These are phyloP conservation scores for Hyaloscypha bicolor DNA, from an alignment of 495 filamentous ascomycete species.

Conservation along the genomic window DNA sequence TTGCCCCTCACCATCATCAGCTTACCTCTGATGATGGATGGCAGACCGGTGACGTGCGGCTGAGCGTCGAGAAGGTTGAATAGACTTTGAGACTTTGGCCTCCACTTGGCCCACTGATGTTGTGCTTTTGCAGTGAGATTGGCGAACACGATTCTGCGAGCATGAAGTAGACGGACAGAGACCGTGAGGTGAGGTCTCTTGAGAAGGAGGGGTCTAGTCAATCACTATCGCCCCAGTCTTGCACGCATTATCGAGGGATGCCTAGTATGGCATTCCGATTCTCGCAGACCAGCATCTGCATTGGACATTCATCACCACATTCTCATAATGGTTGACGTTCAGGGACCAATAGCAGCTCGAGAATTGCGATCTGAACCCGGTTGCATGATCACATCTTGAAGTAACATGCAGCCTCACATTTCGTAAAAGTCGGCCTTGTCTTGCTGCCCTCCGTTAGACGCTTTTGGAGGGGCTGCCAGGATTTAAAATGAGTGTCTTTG, in stretches of 20 bases:
- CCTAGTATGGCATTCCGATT: neutral
- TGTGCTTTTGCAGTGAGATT: neutral
- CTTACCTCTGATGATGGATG: neutral
- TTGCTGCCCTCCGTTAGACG: neutral
- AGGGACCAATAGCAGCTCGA: neutral
- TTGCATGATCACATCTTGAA: constrained; percentile 16
- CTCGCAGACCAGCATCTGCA: constrained; percentile 15
- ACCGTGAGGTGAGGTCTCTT: neutral
- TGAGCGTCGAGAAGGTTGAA: neutral
- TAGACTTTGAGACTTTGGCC: neutral
- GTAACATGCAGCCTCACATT: neutral
- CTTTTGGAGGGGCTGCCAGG: neutral
- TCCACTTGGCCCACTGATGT: neutral
- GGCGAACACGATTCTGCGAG: neutral
- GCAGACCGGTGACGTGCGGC: neutral
- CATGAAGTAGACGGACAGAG: neutral
- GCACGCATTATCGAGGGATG: neutral
- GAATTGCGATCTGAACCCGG: neutral
- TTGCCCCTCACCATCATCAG: neutral
- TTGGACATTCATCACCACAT: constrained; percentile 20
- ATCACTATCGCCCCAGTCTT: neutral
- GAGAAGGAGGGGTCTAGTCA: neutral
- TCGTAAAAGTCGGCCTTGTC: neutral
- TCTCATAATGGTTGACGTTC: neutral
- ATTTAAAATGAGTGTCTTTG: constrained; percentile 15